Evolutionary conservation across 2,329 filamentous ascomycete species (phyloP).

Genomic region (Arthrocladium fulminans): DNA sequence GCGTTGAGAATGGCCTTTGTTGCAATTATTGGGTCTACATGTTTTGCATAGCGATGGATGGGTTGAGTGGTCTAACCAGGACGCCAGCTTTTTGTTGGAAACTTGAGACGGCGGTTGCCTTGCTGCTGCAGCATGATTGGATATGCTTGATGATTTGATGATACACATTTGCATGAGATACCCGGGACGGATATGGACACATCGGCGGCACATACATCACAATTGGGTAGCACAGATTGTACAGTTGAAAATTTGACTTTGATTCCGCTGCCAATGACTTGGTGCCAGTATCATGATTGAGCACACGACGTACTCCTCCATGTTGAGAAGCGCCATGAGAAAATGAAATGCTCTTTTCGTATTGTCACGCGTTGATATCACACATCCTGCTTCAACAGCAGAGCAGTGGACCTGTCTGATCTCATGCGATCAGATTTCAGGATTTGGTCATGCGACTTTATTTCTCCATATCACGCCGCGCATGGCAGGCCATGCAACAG

Average conservation of each 20-base stretch:
- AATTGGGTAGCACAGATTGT: background rate
- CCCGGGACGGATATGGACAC: background rate
- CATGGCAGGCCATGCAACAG: background rate
- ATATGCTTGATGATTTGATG: constrained; percentile 9
- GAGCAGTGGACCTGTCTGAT: too few relatives aligned
- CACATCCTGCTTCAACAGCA: too few relatives aligned
- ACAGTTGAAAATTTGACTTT: background rate
- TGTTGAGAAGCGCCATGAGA: too few relatives aligned
- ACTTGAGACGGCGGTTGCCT: background rate
- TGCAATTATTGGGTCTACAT: background rate
- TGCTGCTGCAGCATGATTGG: background rate
- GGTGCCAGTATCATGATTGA: too few relatives aligned
- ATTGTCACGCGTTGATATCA: too few relatives aligned
- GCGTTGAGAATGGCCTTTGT: background rate
- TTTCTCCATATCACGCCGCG: too few relatives aligned
- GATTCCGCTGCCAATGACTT: too few relatives aligned
- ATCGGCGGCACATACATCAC: background rate
- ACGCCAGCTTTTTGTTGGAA: background rate
- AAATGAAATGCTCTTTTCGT: too few relatives aligned
- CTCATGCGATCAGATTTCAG: too few relatives aligned
- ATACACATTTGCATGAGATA: constrained; percentile 9
- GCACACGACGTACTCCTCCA: too few relatives aligned
- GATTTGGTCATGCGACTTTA: too few relatives aligned
- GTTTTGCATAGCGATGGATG: constrained; percentile 2
- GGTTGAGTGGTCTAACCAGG: background rate